A percentile compares a stretch with the other conserved stretches of the same genome.
phyloP scores from a whole-genome alignment of 352 stramenopile species.

The Pythium rhizo-oryzae region DNA sequence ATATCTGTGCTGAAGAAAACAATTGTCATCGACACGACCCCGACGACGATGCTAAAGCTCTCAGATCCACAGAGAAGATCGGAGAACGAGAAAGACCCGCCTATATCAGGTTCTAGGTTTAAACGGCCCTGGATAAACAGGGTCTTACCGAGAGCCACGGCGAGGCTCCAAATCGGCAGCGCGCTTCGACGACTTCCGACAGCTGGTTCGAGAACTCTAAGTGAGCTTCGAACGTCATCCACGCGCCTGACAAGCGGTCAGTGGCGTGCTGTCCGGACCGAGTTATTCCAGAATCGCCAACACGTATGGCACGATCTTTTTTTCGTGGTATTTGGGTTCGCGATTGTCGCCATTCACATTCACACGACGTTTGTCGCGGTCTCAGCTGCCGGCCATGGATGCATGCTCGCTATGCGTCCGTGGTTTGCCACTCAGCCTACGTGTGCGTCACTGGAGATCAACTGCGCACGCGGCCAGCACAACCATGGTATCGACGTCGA shows the following conservation, averaged over 20 bases:
- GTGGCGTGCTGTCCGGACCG: background rate
- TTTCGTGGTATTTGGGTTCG: slow-evolving; percentile 13
- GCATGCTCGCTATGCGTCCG: slow-evolving; percentile 19
- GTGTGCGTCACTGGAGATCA: slow-evolving; percentile 24
- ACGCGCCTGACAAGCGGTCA: background rate
- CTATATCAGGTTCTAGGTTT: too few species aligned
- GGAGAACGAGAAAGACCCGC: background rate
- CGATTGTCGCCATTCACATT: slow-evolving; percentile 20
- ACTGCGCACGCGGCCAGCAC: slow-evolving; percentile 14
- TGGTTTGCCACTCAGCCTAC: slow-evolving; percentile 21
- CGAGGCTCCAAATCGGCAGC: background rate
- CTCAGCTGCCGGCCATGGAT: background rate
- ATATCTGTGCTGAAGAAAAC: slow-evolving; percentile 8
- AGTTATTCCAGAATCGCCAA: background rate
- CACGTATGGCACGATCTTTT: slow-evolving; percentile 1
- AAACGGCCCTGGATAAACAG: background rate
- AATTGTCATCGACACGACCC: slow-evolving; percentile 5
- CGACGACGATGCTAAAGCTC: background rate
- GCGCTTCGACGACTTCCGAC: background rate
- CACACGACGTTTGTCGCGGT: slow-evolving; percentile 10
- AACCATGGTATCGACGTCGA: background rate
- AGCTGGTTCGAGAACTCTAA: background rate
- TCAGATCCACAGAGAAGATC: background rate
- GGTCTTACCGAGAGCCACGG: background rate
- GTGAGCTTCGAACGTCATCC: background rate